A percentile compares a stretch with the other conserved stretches of the same genome.
These are phyloP conservation scores for Rubus parviflorus DNA, from an alignment of 306 rosid species.

Conservation along the genomic window DNA sequence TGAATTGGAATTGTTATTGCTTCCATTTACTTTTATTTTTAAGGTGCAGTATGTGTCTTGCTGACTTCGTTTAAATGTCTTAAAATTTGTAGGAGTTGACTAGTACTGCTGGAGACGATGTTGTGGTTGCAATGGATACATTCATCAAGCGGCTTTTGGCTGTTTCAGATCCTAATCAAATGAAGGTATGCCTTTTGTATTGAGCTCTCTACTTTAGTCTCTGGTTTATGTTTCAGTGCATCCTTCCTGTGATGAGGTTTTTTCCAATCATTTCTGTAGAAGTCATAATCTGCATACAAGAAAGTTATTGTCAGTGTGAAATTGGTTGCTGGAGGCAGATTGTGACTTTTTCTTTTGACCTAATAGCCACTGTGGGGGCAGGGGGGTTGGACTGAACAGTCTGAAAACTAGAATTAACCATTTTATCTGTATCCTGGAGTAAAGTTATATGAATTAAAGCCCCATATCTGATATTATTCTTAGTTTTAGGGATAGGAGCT, in stretches of 20 bases:
- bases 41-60: not conserved
- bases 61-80: not conserved
- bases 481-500: not conserved
- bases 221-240: not conserved
- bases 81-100: constrained; percentile 69
- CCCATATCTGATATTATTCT: not conserved
- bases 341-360: not conserved
- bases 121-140: constrained; percentile 86
- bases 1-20: not conserved
- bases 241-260: not conserved
- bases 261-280: not conserved
- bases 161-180: constrained; percentile 84
- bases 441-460: not conserved
- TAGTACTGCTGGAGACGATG: constrained; percentile 95
- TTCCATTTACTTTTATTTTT: not conserved
- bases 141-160: constrained; percentile 94
- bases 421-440: not conserved
- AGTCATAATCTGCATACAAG: not conserved
- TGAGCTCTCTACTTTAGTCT: not conserved
- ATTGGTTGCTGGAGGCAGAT: not conserved
- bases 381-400: not conserved
- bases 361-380: constrained; percentile 3
- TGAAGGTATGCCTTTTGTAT: constrained; percentile 57
- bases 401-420: not conserved
- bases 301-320: not conserved